These are phyloP conservation scores for Termitomyces sp. DNA, from an alignment of 768 basidiomycete genomes.

Conservation along the genomic window DNA sequence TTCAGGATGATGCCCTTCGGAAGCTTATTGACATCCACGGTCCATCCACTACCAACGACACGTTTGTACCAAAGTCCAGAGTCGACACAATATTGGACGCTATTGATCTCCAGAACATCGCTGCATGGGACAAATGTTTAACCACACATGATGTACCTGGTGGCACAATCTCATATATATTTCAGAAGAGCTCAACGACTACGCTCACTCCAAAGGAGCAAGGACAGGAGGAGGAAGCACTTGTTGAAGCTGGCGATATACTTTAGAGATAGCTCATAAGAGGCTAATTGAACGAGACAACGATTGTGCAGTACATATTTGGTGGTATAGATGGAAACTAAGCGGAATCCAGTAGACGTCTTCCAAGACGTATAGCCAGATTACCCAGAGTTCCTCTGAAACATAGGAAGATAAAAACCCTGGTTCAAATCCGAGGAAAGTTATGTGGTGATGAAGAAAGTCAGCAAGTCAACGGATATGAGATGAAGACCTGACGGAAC, in stretches of 20 bases:
- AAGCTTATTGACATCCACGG: constrained; percentile 29
- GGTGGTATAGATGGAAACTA: constrained; percentile 8
- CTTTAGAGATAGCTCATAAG: not conserved
- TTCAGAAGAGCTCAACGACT: constrained; percentile 43
- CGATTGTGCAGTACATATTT: not conserved
- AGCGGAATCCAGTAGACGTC: constrained; percentile 3
- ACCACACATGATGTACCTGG: constrained; percentile 43
- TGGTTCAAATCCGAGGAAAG: not conserved
- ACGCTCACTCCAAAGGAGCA: not conserved
- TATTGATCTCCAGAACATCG: constrained; percentile 44
- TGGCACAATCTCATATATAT: constrained; percentile 72
- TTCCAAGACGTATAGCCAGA: not conserved
- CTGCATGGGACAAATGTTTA: constrained; percentile 25
- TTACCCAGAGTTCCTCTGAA: not conserved
- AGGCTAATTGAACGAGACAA: not conserved
- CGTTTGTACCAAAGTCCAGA: constrained; percentile 3
- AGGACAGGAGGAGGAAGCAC: not conserved
- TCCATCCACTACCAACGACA: constrained; percentile 1
- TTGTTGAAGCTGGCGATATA: not conserved
- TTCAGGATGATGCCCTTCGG: constrained; percentile 65
- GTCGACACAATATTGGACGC: constrained; percentile 27
- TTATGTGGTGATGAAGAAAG: not conserved
- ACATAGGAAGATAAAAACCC: not conserved
- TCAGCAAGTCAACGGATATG: constrained; percentile 11
- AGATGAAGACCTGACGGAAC: constrained; percentile 18